Evolutionary conservation across 495 filamentous ascomycete species (phyloP).

Genomic region (Hypoxylon intermedium): DNA sequence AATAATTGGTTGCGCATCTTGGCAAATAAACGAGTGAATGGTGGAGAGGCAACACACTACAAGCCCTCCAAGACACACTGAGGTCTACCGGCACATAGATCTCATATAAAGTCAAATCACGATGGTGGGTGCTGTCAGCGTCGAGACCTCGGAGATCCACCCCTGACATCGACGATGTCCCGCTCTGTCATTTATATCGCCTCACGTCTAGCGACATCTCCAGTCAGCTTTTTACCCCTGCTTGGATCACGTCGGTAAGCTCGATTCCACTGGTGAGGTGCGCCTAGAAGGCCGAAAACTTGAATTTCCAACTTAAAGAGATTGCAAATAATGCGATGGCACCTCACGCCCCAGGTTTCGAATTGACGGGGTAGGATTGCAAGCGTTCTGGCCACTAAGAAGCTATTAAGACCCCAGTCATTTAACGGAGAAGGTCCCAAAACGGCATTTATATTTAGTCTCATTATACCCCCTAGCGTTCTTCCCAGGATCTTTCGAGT

Average conservation of each 20-base stretch:
- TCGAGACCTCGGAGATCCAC: background rate
- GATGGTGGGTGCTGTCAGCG: constrained; percentile 1
- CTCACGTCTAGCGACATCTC: constrained; percentile 6
- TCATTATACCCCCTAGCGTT: constrained; percentile 8
- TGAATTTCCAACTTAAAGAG: constrained; percentile 24
- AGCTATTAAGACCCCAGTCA: constrained; percentile 6
- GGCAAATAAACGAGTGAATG: constrained; percentile 34
- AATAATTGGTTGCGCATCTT: constrained; percentile 36
- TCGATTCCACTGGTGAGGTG: constrained; percentile 11
- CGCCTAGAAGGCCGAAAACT: constrained; percentile 10
- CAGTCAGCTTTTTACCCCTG: constrained; percentile 7
- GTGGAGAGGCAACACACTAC: constrained; percentile 3
- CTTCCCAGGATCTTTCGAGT: constrained; percentile 1
- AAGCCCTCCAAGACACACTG: constrained; percentile 1
- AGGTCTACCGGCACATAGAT: constrained; percentile 8
- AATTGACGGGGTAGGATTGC: background rate
- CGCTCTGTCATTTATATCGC: constrained; percentile 22
- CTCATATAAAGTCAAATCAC: constrained; percentile 19
- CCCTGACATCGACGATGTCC: background rate
- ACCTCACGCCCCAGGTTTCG: constrained; percentile 7
- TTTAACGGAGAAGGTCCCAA: constrained; percentile 8
- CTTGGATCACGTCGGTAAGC: constrained; percentile 7
- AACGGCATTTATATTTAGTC: background rate
- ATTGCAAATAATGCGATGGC: constrained; percentile 22
- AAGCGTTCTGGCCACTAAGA: constrained; percentile 2